These are phyloP conservation scores for Colletotrichum tabaci DNA, from an alignment of 2,329 filamentous ascomycete genomes.

Conservation along the genomic window DNA sequence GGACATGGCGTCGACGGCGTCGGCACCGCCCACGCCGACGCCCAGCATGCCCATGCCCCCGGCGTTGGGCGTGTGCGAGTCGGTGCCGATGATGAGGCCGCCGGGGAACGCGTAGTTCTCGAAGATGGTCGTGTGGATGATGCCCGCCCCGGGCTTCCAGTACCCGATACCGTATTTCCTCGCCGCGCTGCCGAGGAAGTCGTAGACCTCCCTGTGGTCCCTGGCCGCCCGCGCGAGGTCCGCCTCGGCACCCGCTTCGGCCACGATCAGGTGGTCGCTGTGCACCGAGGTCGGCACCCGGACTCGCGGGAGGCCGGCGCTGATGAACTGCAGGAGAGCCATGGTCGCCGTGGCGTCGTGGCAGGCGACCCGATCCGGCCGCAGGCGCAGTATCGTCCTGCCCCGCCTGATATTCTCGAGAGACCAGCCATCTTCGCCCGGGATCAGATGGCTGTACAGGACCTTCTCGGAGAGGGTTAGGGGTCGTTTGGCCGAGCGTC, in stretches of 20 bases:
- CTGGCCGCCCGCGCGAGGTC: conserved; percentile 48
- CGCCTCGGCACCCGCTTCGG: conserved; percentile 49
- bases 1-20: conserved; percentile 62
- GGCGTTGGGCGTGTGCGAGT: conserved; percentile 56
- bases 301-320: conserved; percentile 55
- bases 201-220: conserved; percentile 56
- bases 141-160: conserved; percentile 55
- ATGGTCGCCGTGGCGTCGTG: conserved; percentile 60
- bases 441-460: conserved; percentile 55
- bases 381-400: conserved; percentile 54
- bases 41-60: conserved; percentile 54
- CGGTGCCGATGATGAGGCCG: conserved; percentile 54
- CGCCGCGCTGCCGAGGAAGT: conserved; percentile 55
- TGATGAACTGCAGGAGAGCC: conserved; percentile 60
- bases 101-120: conserved; percentile 57
- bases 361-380: conserved; percentile 57
- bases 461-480: conserved; percentile 56
- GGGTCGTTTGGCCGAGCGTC: conserved; percentile 46
- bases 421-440: conserved; percentile 46
- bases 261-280: conserved; percentile 55
- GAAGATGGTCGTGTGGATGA: conserved; percentile 57
- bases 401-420: conserved; percentile 53
- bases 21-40: conserved; percentile 59
- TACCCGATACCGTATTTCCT: conserved; percentile 63
- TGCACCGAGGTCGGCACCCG: conserved; percentile 57